Evolutionary conservation across 495 filamentous ascomycete genomes (phyloP), one percentile per base, ranked within the genome.

Genomic region (Aspergillus baeticus): DNA sequence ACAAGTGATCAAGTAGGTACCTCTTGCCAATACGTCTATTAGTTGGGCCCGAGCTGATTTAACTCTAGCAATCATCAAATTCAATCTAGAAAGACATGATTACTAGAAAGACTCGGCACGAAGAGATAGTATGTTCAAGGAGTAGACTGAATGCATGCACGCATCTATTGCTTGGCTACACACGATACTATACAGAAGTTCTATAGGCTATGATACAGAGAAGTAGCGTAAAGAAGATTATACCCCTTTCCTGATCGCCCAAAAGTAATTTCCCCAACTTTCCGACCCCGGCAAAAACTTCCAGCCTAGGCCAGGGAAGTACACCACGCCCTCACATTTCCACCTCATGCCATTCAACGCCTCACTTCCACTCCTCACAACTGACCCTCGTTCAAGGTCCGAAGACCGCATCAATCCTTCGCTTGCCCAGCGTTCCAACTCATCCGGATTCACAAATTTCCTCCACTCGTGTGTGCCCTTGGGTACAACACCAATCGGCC

Each of bases 231-330:
- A 26, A 52, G 46, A 35, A 17, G 31, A 38, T 8, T 53, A 74
- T 49, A 76, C 33, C 20, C 73, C 78, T 73, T 77, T 95, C 71
- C 87, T 84, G 29, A 95, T 84, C 36, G 83, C 94, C 72, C 96
- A 95, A 71, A 98, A 98, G 71, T 98, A 98, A 73, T 98, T 98
- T 33, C 94, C 94, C 72, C 89, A 84, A 67, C 82, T 85, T 77
- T 98, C 94, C 47, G 89, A 87, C 8, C 89, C 89, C 14, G 55
- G 64, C 2, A 96, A 88, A 72, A 90, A 85, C 76, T 78, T 93
- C 94, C 94, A 98, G 39, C 94, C 94, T 35, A 94, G 47, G 1
- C 91, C 92, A 13, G 94, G 94, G 44, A 97, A 81, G 78, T 94
- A 98, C 21, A 95, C 76, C 22, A 93, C 89, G 0, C 94, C 74